Evolutionary conservation across 176 grass and related monocot genomes (phyloP).

Genomic region (Cenchrus fungigraminus): DNA sequence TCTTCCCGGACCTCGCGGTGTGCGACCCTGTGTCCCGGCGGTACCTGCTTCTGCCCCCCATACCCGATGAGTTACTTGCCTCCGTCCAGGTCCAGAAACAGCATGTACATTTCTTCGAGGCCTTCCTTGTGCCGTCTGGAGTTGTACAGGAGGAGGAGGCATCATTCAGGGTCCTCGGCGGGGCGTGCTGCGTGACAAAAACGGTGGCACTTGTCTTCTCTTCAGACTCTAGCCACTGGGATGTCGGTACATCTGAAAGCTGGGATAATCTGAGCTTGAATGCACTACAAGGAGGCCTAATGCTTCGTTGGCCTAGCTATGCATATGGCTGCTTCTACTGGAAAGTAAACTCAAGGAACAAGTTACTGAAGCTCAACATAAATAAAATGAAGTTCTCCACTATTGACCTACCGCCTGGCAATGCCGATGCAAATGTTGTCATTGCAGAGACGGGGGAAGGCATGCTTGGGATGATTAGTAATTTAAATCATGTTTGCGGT

Average conservation of each 20-base stretch:
- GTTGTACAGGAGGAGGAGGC: background rate
- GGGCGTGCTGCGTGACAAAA: fast-evolving
- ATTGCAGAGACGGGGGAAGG: background rate
- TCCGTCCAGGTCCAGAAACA: background rate
- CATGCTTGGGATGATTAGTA: background rate
- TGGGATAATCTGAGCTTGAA: background rate
- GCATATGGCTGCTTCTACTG: slow-evolving; percentile 10
- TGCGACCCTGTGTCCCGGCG: slow-evolving; percentile 24
- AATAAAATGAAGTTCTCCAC: background rate
- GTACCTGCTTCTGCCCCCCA: background rate
- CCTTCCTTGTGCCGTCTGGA: background rate
- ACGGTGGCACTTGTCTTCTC: background rate
- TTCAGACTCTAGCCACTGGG: background rate
- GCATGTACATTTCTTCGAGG: fast-evolving
- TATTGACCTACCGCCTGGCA: background rate
- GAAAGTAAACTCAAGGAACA: background rate
- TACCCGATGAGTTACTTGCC: background rate
- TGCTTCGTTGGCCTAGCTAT: background rate
- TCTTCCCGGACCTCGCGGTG: slow-evolving; percentile 2
- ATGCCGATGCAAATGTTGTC: background rate
- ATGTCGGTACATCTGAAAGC: background rate
- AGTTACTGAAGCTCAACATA: slow-evolving; percentile 3
- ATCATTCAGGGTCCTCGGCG: background rate
- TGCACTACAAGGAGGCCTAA: too few species aligned
- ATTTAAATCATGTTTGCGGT: too few species aligned